These are phyloP conservation scores for Mycena leptocephala DNA, from an alignment of 768 basidiomycete species.

Conservation along the genomic window DNA sequence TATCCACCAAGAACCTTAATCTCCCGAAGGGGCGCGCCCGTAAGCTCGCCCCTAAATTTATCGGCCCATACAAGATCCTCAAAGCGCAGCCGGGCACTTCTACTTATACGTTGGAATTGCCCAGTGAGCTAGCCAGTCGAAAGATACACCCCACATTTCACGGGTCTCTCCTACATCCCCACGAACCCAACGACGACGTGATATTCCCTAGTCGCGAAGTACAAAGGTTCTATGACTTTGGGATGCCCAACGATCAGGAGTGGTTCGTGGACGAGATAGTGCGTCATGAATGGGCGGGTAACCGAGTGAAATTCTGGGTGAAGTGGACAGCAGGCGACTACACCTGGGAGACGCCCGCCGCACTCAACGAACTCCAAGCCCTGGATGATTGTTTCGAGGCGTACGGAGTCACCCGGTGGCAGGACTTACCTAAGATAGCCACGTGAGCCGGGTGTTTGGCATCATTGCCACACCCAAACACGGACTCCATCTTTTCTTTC, in stretches of 20 bases:
- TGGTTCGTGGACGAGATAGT: slow-evolving; percentile 56
- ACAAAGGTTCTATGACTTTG: slow-evolving; percentile 55
- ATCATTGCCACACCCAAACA: too few relatives aligned
- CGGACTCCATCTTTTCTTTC: too few relatives aligned
- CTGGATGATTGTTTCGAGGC: slow-evolving; percentile 50
- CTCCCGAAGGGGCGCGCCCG: too few relatives aligned
- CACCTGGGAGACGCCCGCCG: slow-evolving; percentile 47
- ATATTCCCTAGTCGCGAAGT: slow-evolving; percentile 52
- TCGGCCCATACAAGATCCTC: slow-evolving; percentile 55
- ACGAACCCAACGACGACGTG: slow-evolving; percentile 49
- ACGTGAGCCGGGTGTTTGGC: not conserved
- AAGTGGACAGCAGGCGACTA: slow-evolving; percentile 51
- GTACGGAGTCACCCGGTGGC: slow-evolving; percentile 36
- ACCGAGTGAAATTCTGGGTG: slow-evolving; percentile 42
- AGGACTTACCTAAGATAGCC: not conserved
- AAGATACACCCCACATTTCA: slow-evolving; percentile 56
- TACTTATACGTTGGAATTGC: slow-evolving; percentile 49
- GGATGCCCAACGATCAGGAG: slow-evolving; percentile 49
- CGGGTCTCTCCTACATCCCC: slow-evolving; percentile 42
- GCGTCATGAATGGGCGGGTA: not conserved
- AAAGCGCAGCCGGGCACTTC: slow-evolving; percentile 37
- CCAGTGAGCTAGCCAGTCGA: slow-evolving; percentile 39
- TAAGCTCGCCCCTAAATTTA: slow-evolving; percentile 36
- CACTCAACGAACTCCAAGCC: slow-evolving; percentile 44
- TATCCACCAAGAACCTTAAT: too few relatives aligned